Base-by-base conservation (phyloP, 2,329 filamentous ascomycete genomes). In the Xylaria sp. region DNA sequence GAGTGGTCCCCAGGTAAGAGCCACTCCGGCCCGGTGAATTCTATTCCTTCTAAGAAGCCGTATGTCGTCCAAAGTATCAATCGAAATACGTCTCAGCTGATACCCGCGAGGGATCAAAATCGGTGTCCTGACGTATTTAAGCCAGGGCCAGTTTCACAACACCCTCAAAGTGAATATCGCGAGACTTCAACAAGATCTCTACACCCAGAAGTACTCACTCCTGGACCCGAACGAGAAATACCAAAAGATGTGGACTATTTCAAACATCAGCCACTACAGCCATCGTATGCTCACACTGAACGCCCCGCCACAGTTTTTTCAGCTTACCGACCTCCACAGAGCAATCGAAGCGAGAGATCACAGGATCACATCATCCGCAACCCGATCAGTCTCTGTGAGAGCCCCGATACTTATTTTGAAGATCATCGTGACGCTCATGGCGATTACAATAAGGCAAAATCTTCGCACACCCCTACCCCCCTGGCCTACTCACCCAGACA, bases 271-370 rank as follows among this genome's bases (percentile, higher is more conserved):
- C 36, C 58, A 13, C 44, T 28, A 17, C 57, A n/a, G 17, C 36
- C 63, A 31, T 49, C 49, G 6, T 66, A 65, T 60, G 2, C 42
- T 31, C 56, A 46, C 6, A 20, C 31, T 13, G 4, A 38, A 7
- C 26, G 23, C 2, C 67, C 66, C 2, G 3, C 46, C 20, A 62
- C 68, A 5, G 26, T 23, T 4, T 73, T 71, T 33, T 28, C 54
- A 9, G 56, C 71, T 9, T 72, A 74, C 57, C 54, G 42, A 11
- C 71, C 69, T 23, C 33, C 23, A n/a, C 11, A 49, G 36, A 36
- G 46, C 2, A 7, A 20, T 17, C 54, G 40, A 23, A 59, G 26
- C 31, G 58, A 49, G 44, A 31, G 10, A 31, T 5, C 31, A 38
- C 20, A 4, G 6, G 2, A 48, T 15, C 57, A 31, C 26, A 31